These are phyloP conservation scores for Fragilaria radians DNA, from an alignment of 108 stramenopile genomes.

Conservation along the genomic window DNA sequence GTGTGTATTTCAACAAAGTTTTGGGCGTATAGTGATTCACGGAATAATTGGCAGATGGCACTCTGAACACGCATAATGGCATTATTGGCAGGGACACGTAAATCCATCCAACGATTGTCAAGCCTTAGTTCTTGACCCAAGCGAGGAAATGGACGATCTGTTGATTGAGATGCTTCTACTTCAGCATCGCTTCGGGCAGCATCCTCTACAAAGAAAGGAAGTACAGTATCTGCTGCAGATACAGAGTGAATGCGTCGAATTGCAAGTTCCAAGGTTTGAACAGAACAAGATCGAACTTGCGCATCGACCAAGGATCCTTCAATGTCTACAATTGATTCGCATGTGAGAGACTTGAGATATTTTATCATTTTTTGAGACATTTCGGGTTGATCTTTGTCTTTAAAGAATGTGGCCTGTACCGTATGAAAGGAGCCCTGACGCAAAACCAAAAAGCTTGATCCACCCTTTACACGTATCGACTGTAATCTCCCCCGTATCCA, in stretches of 20 bases:
- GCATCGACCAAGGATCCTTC: constrained; percentile 78
- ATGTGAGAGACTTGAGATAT: constrained; percentile 84
- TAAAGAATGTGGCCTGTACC: constrained; percentile 92
- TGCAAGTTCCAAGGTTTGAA: constrained; percentile 73
- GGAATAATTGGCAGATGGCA: constrained; percentile 86
- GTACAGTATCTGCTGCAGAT: constrained; percentile 68
- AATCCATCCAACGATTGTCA: constrained; percentile 94
- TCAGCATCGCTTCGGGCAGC: constrained; percentile 86
- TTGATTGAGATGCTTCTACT: constrained; percentile 86
- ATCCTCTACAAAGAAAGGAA: constrained; percentile 95
- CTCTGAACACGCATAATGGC: constrained; percentile 91
- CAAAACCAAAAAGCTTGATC: constrained; percentile 91
- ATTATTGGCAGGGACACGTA: constrained; percentile 94
- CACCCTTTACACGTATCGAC: constrained; percentile 94
- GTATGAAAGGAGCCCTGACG: constrained; percentile 89
- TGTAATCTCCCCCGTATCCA: constrained; percentile 91
- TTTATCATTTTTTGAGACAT: constrained; percentile 82
- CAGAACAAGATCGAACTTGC: constrained; percentile 70
- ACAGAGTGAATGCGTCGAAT: constrained; percentile 84
- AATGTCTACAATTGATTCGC: constrained; percentile 89
- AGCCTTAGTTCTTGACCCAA: constrained; percentile 87
- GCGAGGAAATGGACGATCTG: constrained; percentile 91
- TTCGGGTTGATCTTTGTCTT: constrained; percentile 88
- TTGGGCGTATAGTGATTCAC: constrained; percentile 87
- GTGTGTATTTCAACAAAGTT: constrained; percentile 94